Base-by-base conservation (phyloP, 2,329 filamentous ascomycete species). In the Penicillium italicum region DNA sequence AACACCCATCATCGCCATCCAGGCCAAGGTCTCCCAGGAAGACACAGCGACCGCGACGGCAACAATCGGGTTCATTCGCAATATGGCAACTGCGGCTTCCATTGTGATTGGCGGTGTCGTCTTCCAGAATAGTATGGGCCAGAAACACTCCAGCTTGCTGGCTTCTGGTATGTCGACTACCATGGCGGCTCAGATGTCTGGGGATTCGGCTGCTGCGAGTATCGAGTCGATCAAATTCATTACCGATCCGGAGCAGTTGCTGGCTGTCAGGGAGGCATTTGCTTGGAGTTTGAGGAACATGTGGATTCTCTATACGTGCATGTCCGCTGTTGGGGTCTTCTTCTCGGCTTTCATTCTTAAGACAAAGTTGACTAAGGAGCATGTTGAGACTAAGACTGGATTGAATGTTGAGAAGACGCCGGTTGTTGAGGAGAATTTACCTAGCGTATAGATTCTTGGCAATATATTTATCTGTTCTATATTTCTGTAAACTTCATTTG, bases 21-120 rank as follows among this genome's bases (percentile, higher is more conserved):
- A 85, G 59, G 77, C 76, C n/a, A 74, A 74, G 14, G 79, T 83
- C 12, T 67, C 74, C 1, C 78, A 79, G 56, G 70, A 72, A 4
- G 78, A 84, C 28, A 74, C 72, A 0, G 80, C 80, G 0, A 76
- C 77, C 0, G 82, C 81, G 0, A 83, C 80, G 0, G 77, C 80
- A 0, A 81, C 81, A 0, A 69, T 83, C 4, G 75, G 74, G 0
- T 82, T 84, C 57, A 78, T 86, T 8, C 83, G 88, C 20, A 87
- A 88, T 62, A 75, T 91, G 3, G 85, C 85, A 10, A 89, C 85
- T 0, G 81, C 85, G 2, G 81, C 86, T 20, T 85, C 85, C 0
- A 81, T 91, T 50, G 87, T 90, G 1, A 78, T 91, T 37, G 89
- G 89, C 24, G 85, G 87, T n/a, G 87, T 90, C 43, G 81, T 92